phyloP scores from a whole-genome alignment of 768 basidiomycete genomes.

The Thelephora aurantiotincta region DNA sequence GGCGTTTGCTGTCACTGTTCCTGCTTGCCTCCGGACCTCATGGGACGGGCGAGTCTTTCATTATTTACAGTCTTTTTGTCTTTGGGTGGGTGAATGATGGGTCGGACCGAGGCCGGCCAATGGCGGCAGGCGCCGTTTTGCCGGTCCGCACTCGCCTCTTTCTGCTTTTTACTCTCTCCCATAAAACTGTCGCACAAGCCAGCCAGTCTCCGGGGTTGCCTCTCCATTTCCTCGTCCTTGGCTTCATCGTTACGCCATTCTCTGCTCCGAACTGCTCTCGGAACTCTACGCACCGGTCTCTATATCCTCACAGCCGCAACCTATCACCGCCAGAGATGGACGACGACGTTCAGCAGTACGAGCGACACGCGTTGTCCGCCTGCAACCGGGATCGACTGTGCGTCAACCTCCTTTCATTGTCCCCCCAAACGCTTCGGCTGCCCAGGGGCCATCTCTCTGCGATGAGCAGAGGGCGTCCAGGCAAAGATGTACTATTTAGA shows the following conservation, averaged over 20 bases:
- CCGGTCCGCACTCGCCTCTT: background rate
- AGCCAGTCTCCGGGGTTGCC: background rate
- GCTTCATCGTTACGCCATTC: background rate
- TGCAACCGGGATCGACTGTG: constrained; percentile 25
- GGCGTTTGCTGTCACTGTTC: background rate
- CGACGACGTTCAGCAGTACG: constrained; percentile 12
- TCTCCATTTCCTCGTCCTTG: background rate
- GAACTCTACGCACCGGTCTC: background rate
- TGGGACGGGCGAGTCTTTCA: too few relatives aligned
- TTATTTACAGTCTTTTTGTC: too few relatives aligned
- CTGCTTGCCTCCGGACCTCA: background rate
- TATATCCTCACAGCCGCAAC: too few relatives aligned
- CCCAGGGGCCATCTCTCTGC: too few relatives aligned
- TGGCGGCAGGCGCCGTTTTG: background rate
- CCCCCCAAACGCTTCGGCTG: too few relatives aligned
- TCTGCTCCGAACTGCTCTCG: background rate
- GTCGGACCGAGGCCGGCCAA: too few relatives aligned
- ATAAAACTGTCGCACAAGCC: background rate
- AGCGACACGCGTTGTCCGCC: constrained; percentile 11
- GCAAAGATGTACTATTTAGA: background rate
- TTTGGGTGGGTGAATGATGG: too few relatives aligned
- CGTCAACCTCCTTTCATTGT: constrained; percentile 9
- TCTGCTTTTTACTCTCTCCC: background rate
- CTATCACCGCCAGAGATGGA: constrained; percentile 6
- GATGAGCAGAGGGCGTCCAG: too few relatives aligned